These are phyloP conservation scores for Cucurbitaria berberidis DNA, from an alignment of 2,329 filamentous ascomycete species.

Conservation along the genomic window DNA sequence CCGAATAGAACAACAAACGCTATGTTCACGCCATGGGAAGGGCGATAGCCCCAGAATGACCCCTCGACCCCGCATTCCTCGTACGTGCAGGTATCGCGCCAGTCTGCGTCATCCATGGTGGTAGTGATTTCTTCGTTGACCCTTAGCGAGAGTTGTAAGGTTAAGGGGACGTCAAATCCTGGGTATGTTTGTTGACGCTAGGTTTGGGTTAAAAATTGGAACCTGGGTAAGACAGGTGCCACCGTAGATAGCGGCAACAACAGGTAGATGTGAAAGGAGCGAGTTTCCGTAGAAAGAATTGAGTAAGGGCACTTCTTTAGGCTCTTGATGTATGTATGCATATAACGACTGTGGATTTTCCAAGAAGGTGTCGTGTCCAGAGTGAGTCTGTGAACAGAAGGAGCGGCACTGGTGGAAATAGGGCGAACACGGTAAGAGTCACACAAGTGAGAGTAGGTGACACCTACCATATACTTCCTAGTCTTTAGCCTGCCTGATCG, in stretches of 20 bases:
- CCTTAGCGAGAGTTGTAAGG: too few species aligned
- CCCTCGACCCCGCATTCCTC: conserved; percentile 48
- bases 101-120: neutral
- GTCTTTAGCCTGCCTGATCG: neutral
- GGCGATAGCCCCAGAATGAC: conserved; percentile 54
- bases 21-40: conserved; percentile 50
- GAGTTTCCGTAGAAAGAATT: too few species aligned
- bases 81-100: conserved; percentile 39
- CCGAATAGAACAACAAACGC: conserved; percentile 53
- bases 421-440: neutral
- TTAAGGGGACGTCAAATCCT: neutral
- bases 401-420: too few species aligned
- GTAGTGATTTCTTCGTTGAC: neutral
- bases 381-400: too few species aligned
- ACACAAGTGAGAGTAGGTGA: neutral
- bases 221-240: neutral
- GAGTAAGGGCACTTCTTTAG: too few species aligned
- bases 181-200: neutral
- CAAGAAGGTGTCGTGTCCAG: too few species aligned
- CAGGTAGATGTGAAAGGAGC: too few species aligned
- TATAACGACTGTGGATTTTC: too few species aligned
- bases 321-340: too few species aligned
- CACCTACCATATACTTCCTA: neutral
- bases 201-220: neutral
- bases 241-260: neutral